Conservation (phyloP, 2,329 filamentous ascomycete genomes). For the Venturia effusa region DNA sequence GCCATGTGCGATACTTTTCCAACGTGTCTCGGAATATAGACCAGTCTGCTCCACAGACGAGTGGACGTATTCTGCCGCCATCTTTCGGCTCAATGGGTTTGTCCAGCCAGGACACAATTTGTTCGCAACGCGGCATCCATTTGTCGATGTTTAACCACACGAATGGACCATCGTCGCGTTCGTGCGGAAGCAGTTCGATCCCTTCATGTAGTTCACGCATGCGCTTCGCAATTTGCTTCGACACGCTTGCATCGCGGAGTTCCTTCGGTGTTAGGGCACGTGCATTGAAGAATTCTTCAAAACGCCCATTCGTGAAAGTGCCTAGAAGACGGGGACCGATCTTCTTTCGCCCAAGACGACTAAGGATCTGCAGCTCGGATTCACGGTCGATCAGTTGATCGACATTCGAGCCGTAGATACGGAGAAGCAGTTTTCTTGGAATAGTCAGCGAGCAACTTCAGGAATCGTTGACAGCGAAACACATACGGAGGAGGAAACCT, state of each 20-base stretch:
- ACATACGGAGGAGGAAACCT: constrained; percentile 24
- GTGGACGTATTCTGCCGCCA: not conserved
- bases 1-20: constrained; percentile 63
- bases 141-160: constrained; percentile 93
- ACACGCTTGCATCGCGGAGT: constrained; percentile 70
- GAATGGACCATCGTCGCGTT: constrained; percentile 67
- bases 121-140: constrained; percentile 63
- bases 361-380: constrained; percentile 75
- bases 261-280: constrained; percentile 66
- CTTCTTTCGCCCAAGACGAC: constrained; percentile 76
- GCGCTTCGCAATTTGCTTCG: constrained; percentile 87
- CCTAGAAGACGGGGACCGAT: constrained; percentile 87
- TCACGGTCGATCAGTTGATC: constrained; percentile 94
- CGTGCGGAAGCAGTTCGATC: constrained; percentile 70
- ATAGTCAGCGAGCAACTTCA: not conserved
- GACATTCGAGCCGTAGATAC: constrained; percentile 89
- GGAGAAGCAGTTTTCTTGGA: constrained; percentile 60
- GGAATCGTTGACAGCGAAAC: too few species aligned
- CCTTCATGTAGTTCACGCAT: constrained; percentile 95
- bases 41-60: constrained; percentile 77
- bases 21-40: constrained; percentile 62
- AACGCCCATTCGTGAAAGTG: constrained; percentile 88
- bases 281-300: constrained; percentile 89
- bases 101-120: constrained; percentile 48
- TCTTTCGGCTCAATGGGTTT: constrained; percentile 30